Evolutionary conservation across 495 filamentous ascomycete genomes (phyloP).

Genomic region (Penicillium cosmopolitanum): DNA sequence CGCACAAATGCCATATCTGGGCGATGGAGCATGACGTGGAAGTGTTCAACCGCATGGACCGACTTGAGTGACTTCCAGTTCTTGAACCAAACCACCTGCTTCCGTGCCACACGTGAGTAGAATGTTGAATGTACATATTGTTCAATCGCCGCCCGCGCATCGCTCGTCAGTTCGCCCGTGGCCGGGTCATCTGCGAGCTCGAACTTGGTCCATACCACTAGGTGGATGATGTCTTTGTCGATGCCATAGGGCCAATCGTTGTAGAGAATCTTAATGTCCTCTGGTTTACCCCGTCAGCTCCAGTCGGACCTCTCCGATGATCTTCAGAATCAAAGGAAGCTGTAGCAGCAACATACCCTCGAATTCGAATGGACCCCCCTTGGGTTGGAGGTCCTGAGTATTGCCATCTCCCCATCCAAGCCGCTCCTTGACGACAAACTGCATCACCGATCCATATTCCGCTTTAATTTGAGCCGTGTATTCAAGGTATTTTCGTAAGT

Average conservation of each 20-base stretch:
- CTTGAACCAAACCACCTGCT: slow-evolving; percentile 81
- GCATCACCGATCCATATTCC: slow-evolving; percentile 72
- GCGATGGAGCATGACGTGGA: slow-evolving; percentile 86
- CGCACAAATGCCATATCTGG: slow-evolving; percentile 69
- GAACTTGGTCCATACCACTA: slow-evolving; percentile 94
- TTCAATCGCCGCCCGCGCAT: slow-evolving; percentile 66
- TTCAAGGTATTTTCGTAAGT: slow-evolving; percentile 71
- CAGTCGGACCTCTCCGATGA: neutral
- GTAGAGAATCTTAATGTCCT: slow-evolving; percentile 73
- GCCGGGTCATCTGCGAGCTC: slow-evolving; percentile 65
- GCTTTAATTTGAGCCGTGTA: slow-evolving; percentile 64
- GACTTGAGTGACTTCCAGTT: slow-evolving; percentile 84
- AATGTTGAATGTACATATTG: slow-evolving; percentile 69
- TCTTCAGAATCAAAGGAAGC: neutral
- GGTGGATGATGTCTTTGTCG: slow-evolving; percentile 72
- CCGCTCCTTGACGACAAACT: slow-evolving; percentile 68
- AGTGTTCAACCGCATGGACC: slow-evolving; percentile 87
- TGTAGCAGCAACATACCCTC: slow-evolving; percentile 40
- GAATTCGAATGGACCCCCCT: slow-evolving; percentile 52
- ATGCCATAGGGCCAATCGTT: slow-evolving; percentile 95
- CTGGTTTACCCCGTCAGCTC: slow-evolving; percentile 33
- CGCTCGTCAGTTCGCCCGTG: slow-evolving; percentile 67
- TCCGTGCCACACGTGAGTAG: slow-evolving; percentile 47
- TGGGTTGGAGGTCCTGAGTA: slow-evolving; percentile 43
- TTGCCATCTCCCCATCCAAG: slow-evolving; percentile 62